These are phyloP conservation scores for Periconia macrospinosa DNA, from an alignment of 2,329 filamentous ascomycete genomes.

Conservation along the genomic window DNA sequence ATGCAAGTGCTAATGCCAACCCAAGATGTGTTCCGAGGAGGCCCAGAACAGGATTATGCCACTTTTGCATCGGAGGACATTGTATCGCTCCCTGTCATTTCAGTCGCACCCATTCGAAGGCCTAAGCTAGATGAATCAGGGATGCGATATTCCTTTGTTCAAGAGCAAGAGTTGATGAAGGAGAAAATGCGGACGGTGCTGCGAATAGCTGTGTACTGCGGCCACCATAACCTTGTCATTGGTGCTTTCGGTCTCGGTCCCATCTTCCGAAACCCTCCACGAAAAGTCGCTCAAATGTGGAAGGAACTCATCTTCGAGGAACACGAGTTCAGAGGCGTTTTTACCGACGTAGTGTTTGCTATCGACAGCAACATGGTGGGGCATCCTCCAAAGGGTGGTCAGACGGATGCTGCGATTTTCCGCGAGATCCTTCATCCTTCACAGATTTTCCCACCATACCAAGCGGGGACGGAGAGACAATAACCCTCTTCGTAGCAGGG, in stretches of 20 bases:
- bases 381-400: conserved; percentile 30
- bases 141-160: conserved; percentile 70
- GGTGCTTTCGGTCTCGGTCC: conserved; percentile 50
- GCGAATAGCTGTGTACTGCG: conserved; percentile 61
- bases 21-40: conserved; percentile 69
- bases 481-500: neutral
- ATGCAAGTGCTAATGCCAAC: conserved; percentile 4
- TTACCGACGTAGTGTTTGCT: conserved; percentile 49
- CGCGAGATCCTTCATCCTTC: conserved; percentile 42
- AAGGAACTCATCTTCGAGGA: conserved; percentile 47
- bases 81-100: conserved; percentile 68
- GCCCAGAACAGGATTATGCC: conserved; percentile 56
- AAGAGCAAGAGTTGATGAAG: conserved; percentile 71
- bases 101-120: conserved; percentile 70
- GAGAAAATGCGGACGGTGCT: conserved; percentile 73
- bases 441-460: conserved; percentile 41
- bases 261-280: conserved; percentile 49
- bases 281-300: conserved; percentile 50
- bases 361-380: conserved; percentile 44
- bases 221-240: conserved; percentile 45
- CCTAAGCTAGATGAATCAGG: conserved; percentile 71
- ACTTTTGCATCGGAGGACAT: conserved; percentile 47
- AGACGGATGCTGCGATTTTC: conserved; percentile 46
- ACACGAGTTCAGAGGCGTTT: conserved; percentile 48
- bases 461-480: conserved; percentile 15